Conservation (phyloP, 257 asterid genomes). For the Capsicum pubescens region DNA sequence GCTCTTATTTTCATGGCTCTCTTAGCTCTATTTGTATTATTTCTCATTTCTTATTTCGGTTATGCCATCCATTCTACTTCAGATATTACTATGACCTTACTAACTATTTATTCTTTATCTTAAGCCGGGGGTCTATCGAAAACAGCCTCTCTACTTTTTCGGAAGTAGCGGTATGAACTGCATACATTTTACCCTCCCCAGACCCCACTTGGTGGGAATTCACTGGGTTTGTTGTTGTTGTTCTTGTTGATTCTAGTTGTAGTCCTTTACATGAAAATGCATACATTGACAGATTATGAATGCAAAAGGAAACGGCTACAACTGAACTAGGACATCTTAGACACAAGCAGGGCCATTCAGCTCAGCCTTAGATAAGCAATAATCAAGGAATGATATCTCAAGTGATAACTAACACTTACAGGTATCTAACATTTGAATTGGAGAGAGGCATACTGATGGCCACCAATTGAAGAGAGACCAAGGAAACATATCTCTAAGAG, state of each 20-base stretch:
- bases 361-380: neutral
- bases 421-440: neutral
- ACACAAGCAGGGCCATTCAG: neutral
- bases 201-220: no score
- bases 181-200: no score
- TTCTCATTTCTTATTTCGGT: no score
- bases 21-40: no score
- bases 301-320: slow-evolving; percentile 13
- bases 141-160: no score
- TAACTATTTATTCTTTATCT: no score
- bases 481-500: slow-evolving; percentile 7
- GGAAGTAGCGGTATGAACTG: no score
- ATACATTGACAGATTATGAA: neutral
- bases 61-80: no score
- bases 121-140: no score
- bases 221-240: no score
- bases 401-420: neutral
- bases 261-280: neutral
- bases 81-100: no score
- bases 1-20: no score
- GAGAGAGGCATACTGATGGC: slow-evolving; percentile 19
- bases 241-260: neutral
- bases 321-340: neutral
- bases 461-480: slow-evolving; percentile 2
- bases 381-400: neutral